Evolutionary conservation across 352 stramenopile species (phyloP), one percentile per base, ranked within the genome.

Genomic region (Phytophthora crassamura): DNA sequence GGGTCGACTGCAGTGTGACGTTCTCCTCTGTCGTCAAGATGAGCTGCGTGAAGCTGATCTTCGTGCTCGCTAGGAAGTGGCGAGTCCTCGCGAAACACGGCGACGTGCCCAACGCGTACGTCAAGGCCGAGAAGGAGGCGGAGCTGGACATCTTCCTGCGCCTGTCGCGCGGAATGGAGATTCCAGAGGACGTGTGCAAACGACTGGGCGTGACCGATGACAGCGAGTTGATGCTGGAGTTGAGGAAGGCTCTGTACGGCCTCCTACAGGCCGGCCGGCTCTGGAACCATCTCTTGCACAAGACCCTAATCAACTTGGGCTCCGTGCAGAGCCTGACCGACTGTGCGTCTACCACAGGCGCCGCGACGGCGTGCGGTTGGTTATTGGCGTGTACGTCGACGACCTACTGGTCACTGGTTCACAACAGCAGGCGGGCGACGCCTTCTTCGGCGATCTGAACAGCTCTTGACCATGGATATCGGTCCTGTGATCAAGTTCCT

Each of bases 101-200:
- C 34, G 68, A 77, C 18, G 47, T 77, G 2, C 55, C 68, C 9
- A 74, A 72, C 32, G 72, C 64, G 3, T 80, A 80, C 32, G 43
- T 75, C 1, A 68, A 75, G 36, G 72, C 46, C 1, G 36, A 46
- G 0, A 57, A 56, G 14, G 60, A 77, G 25, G 30, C 56, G 9
- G 41, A 50, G 12, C 3, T 68, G 9, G 48, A 64, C 5, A 75
- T 80, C 22, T 69, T 57, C 49, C 11, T 77, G 7, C 15, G 32
- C 3, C 16, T 76, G 0, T 62, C 72, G 4, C 39, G 65, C 0
- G 64, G 59, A 8, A 73, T 77, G 64, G 15, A 33, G 30, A n/a
- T n/a, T n/a, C n/a, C n/a, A n/a, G n/a, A n/a, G n/a, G n/a, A n/a
- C n/a, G n/a, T n/a, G n/a, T n/a, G n/a, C n/a, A n/a, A n/a, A n/a